Percentiles rank a stretch among this genome's conserved stretches.
These are phyloP conservation scores for Bondarzewia mesenterica DNA, from an alignment of 1,284 basidiomycete species.

Conservation along the genomic window DNA sequence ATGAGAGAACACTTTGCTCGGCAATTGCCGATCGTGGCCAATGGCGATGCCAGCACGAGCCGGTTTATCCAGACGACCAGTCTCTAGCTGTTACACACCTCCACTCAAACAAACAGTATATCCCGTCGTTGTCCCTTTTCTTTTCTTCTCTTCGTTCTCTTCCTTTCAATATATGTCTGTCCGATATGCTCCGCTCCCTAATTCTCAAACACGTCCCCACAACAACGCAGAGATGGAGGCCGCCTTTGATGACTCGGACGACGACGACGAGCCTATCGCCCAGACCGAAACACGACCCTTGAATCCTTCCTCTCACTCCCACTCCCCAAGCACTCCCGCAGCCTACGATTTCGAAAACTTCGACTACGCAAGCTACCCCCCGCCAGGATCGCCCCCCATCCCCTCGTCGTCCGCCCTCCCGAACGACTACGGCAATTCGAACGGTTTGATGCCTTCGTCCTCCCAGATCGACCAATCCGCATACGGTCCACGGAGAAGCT, in stretches of 20 bases:
- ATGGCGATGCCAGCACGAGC: too few relatives aligned
- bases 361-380: constrained; percentile 65
- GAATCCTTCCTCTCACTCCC: constrained; percentile 25
- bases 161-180: constrained; percentile 39
- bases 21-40: too few relatives aligned
- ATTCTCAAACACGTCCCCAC: constrained; percentile 42
- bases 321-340: constrained; percentile 27
- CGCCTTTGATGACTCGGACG: constrained; percentile 69
- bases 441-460: constrained; percentile 64
- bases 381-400: constrained; percentile 77
- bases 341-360: constrained; percentile 82
- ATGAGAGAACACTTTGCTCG: too few relatives aligned
- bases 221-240: constrained; percentile 63
- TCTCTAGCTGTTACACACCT: too few relatives aligned
- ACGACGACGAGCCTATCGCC: constrained; percentile 40
- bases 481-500: constrained; percentile 32
- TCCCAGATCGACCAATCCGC: constrained; percentile 18
- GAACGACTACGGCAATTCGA: constrained; percentile 74
- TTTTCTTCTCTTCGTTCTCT: constrained; percentile 1
- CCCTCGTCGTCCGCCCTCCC: constrained; percentile 55
- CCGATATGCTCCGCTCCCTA: constrained; percentile 65
- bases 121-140: neutral
- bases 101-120: too few relatives aligned
- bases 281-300: constrained; percentile 44
- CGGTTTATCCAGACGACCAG: too few relatives aligned